Evolutionary conservation across 805 yeast genomes (phyloP).

Genomic region (Metschnikowia lunata): DNA sequence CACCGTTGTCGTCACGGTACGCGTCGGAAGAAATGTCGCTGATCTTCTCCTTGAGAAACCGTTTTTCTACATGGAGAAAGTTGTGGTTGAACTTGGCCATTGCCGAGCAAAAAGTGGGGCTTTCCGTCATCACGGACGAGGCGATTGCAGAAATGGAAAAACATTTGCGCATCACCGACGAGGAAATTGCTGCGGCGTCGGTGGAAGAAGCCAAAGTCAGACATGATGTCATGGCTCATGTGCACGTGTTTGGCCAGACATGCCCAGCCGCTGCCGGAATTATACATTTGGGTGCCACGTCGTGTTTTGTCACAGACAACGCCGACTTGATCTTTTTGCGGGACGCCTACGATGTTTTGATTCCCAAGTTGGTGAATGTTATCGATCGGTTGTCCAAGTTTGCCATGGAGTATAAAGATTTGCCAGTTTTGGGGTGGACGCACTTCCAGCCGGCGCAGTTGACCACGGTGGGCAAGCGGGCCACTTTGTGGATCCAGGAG

Average conservation of each 20-base stretch:
- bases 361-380: conserved; percentile 94
- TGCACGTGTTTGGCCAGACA: conserved; percentile 86
- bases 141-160: conserved; percentile 82
- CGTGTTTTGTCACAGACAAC: conserved; percentile 96
- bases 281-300: conserved; percentile 96
- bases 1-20: conserved; percentile 94
- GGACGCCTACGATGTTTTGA: conserved; percentile 89
- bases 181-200: conserved; percentile 84
- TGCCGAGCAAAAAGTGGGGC: conserved; percentile 91
- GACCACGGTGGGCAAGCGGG: conserved; percentile 97
- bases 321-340: conserved; percentile 95
- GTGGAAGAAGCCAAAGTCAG: conserved; percentile 96
- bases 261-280: conserved; percentile 97
- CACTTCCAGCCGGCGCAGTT: conserved; percentile 99
- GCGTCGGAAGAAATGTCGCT: conserved; percentile 97
- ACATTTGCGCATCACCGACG: conserved; percentile 82
- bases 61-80: conserved; percentile 98
- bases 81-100: conserved; percentile 93
- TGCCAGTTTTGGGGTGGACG: conserved; percentile 98
- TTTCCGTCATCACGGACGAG: conserved; percentile 78
- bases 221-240: conserved; percentile 99
- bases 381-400: conserved; percentile 84
- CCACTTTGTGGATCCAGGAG: conserved; percentile 97
- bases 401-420: conserved; percentile 87
- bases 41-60: conserved; percentile 85